Evolutionary conservation across 148 eudicot genomes (phyloP).

Genomic region (Vaccinium vitisidaea): DNA sequence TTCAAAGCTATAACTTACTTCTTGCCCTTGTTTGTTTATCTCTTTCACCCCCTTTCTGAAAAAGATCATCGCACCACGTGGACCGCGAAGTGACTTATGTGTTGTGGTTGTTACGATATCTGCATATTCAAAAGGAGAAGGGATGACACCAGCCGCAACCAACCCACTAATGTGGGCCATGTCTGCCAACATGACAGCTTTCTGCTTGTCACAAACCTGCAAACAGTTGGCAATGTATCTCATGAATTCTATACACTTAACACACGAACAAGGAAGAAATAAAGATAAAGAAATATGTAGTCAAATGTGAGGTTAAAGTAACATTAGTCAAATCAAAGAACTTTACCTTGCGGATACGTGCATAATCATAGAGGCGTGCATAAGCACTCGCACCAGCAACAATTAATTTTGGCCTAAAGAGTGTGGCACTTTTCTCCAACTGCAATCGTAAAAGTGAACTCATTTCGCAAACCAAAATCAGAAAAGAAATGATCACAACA

Average conservation of each 20-base stretch:
- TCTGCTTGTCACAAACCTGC: conserved; percentile 92
- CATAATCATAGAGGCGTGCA: conserved; percentile 91
- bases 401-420: conserved; percentile 87
- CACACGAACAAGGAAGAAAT: neutral
- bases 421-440: conserved; percentile 91
- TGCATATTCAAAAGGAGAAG: conserved; percentile 66
- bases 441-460: conserved; percentile 30
- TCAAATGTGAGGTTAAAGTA: neutral
- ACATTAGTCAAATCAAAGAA: neutral
- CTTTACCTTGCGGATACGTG: conserved; percentile 80
- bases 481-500: neutral
- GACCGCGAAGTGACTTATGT: conserved; percentile 64
- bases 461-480: neutral
- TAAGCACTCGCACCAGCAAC: conserved; percentile 99
- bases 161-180: conserved; percentile 99
- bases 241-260: conserved; percentile 2
- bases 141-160: conserved; percentile 94
- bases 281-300: neutral
- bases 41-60: conserved; percentile 61
- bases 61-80: conserved; percentile 71
- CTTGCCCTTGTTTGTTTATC: conserved; percentile 51
- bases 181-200: conserved; percentile 86
- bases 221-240: conserved; percentile 5
- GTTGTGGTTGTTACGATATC: conserved; percentile 69
- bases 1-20: conserved; percentile 29